Percentiles rank a stretch among this genome's conserved stretches.
These are phyloP conservation scores for Lactarius sp. DNA, from an alignment of 768 basidiomycete genomes.

Conservation along the genomic window DNA sequence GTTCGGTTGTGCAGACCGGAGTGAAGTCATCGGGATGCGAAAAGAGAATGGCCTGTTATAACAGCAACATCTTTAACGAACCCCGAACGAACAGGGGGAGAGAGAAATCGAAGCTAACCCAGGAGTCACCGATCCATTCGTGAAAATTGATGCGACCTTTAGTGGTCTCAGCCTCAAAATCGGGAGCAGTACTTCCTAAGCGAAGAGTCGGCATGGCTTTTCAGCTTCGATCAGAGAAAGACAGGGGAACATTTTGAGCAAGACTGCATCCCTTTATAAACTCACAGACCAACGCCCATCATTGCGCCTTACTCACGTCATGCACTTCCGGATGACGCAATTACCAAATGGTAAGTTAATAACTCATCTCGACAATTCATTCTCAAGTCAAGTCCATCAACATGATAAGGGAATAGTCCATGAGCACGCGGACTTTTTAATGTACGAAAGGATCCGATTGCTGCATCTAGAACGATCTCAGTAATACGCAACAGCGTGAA, in stretches of 20 bases:
- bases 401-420: background rate
- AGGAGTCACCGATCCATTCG: constrained; percentile 84
- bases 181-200: constrained; percentile 83
- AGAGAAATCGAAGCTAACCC: constrained; percentile 43
- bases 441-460: background rate
- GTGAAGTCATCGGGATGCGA: constrained; percentile 93
- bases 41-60: constrained; percentile 72
- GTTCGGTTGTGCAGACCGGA: constrained; percentile 95
- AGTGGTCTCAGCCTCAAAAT: constrained; percentile 91
- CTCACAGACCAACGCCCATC: constrained; percentile 15
- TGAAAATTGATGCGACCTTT: constrained; percentile 86
- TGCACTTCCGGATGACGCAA: constrained; percentile 11
- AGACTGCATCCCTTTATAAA: background rate
- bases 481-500: constrained; percentile 91
- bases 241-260: background rate
- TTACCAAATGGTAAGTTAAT: background rate
- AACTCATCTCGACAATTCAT: background rate
- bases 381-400: background rate
- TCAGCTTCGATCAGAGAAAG: background rate
- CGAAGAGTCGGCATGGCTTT: constrained; percentile 47
- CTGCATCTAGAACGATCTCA: constrained; percentile 35
- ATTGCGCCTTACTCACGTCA: constrained; percentile 66
- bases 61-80: background rate
- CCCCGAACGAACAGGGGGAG: no score
- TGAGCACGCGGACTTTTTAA: background rate